Conservation (phyloP, 2,329 filamentous ascomycete species). For the Sarocladium strictum region DNA sequence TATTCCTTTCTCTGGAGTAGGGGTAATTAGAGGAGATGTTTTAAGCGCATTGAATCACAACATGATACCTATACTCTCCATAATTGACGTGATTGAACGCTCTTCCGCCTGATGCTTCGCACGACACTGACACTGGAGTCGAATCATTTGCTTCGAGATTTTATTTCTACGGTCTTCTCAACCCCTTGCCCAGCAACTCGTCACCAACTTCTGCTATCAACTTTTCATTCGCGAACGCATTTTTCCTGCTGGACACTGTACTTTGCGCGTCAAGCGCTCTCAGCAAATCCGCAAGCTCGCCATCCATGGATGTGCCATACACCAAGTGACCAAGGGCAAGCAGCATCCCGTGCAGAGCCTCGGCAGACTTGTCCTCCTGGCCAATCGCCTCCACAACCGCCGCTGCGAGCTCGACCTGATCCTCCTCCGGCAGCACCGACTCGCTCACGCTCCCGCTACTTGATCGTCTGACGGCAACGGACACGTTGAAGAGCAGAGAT, state of each 20-base stretch:
- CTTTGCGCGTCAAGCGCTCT: constrained; percentile 68
- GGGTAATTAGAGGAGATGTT: background rate
- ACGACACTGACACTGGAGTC: background rate
- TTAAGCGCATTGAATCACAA: background rate
- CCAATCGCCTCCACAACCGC: constrained; percentile 69
- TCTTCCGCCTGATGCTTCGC: no score
- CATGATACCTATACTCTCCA: no score
- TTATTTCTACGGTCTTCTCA: constrained; percentile 26
- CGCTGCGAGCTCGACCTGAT: constrained; percentile 77
- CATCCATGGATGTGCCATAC: constrained; percentile 63
- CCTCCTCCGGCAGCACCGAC: constrained; percentile 58
- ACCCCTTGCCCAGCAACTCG: constrained; percentile 45
- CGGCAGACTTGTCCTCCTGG: constrained; percentile 54
- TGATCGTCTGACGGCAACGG: constrained; percentile 59
- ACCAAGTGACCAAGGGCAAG: constrained; percentile 70
- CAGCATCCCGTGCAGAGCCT: constrained; percentile 72
- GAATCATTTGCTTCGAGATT: background rate
- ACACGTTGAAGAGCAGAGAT: constrained; percentile 77
- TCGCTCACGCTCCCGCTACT: constrained; percentile 41
- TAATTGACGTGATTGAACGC: no score
- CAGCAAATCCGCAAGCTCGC: constrained; percentile 75
- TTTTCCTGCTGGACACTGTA: constrained; percentile 53
- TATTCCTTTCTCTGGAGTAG: background rate
- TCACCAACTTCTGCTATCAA: constrained; percentile 50
- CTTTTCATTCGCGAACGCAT: constrained; percentile 49